A percentile compares a stretch with the other conserved stretches of the same genome.
phyloP scores from a whole-genome alignment of 208 protist genomes.

The Trypanosoma grayi region DNA sequence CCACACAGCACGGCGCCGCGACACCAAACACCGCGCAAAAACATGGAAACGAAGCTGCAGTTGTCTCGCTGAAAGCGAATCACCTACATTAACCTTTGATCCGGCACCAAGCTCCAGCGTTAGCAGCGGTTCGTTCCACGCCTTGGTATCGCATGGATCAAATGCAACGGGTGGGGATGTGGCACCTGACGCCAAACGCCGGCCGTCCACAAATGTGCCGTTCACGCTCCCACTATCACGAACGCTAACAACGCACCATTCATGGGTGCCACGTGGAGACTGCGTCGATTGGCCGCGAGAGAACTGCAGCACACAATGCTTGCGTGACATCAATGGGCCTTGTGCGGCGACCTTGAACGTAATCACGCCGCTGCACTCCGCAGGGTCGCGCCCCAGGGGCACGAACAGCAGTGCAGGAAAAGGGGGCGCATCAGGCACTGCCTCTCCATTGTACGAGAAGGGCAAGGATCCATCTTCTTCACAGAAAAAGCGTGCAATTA shows the following conservation, averaged over 20 bases:
- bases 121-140: constrained; percentile 20
- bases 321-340: constrained; percentile 36
- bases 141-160: constrained; percentile 10
- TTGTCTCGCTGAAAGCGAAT: constrained; percentile 17
- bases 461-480: neutral
- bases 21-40: constrained; percentile 21
- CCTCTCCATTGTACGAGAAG: neutral
- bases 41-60: constrained; percentile 35
- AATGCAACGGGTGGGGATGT: constrained; percentile 10
- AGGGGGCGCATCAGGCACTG: neutral
- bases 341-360: constrained; percentile 16
- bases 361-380: constrained; percentile 27
- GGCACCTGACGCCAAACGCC: constrained; percentile 18
- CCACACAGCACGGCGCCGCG: neutral
- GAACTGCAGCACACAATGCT: constrained; percentile 36
- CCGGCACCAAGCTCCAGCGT: constrained; percentile 37
- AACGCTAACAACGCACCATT: constrained; percentile 27
- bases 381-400: constrained; percentile 28
- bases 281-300: neutral
- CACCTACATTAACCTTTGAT: constrained; percentile 15
- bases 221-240: constrained; percentile 35
- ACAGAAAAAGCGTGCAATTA: constrained; percentile 28
- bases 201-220: constrained; percentile 38
- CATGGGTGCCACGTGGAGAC: neutral
- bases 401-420: constrained; percentile 9